Base-by-base conservation (phyloP, 2,329 filamentous ascomycete species). In the Aspergillus brunneoviolaceus region DNA sequence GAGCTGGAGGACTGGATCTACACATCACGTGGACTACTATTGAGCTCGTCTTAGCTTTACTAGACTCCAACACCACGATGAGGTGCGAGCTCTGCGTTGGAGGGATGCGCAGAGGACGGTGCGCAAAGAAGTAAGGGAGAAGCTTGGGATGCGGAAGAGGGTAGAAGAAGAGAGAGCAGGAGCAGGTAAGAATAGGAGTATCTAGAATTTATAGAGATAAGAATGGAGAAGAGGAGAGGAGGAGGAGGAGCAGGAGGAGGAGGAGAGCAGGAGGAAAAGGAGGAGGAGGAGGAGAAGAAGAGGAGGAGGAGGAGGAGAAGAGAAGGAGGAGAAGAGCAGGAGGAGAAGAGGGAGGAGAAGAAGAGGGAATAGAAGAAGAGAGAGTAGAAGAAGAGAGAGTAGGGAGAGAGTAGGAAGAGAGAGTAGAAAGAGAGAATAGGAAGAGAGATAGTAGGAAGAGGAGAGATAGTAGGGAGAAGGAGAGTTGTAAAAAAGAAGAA, bases 61-160 rank as follows among this genome's bases (percentile, higher is more conserved):
- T 61, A 47, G 59, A 61, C 59, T 58, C 59, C 55, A 59, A 39
- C 59, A 59, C 59, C 59, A 55, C 59, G 59, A 27, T 61, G 55
- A 61, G 59, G 59, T 61, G 59, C 59, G 56, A 61, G 59, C 52
- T 61, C 48, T 27, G 51, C 59, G 59, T 31, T 59, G 55, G 59
- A 55, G 59, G 51, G 25, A 45, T 29, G 25, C 19, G 35, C n/a
- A 35, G 21, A 23, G 14, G 51, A 19, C 51, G 39, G 4, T 19
- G 19, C 21, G 33, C 21, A 35, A 2, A 4, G 49, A 16, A 31
- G 16, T 6, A 5, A 51, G 19, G 5, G 39, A 29, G 16, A 42
- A 45, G 5, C 12, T 35, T 12, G 14, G 33, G 33, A 35, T 35
- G 33, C 11, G 11, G 3, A 16, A 16, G 11, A 35, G 33, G 3